Evolutionary conservation across 345 rosid species (phyloP).

Genomic region (Camelina hispida): DNA sequence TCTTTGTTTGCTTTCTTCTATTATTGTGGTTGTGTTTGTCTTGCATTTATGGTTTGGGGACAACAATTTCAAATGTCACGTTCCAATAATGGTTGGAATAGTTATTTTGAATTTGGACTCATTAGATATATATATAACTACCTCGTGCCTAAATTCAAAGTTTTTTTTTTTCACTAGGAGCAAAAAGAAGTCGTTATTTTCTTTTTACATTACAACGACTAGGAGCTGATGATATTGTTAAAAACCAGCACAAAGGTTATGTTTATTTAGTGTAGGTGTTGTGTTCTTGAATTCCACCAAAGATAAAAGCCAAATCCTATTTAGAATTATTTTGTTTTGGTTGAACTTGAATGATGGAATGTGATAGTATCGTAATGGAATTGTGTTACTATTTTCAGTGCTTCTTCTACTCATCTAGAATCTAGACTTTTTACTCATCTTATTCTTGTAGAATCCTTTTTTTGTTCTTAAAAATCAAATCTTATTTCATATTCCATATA

Average conservation of each 20-base stretch:
- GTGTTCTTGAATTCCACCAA: too few relatives aligned
- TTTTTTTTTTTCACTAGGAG: too few relatives aligned
- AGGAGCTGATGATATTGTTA: too few relatives aligned
- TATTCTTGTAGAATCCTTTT: neutral
- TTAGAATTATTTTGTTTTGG: too few relatives aligned
- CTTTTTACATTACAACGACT: neutral
- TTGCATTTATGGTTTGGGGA: constrained; percentile 7
- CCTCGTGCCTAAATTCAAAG: constrained; percentile 1
- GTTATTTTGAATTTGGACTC: neutral
- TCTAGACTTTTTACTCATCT: neutral
- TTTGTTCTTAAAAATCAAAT: neutral
- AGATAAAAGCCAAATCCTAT: too few relatives aligned
- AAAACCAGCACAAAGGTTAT: too few relatives aligned
- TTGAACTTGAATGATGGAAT: too few relatives aligned
- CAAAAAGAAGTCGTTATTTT: neutral
- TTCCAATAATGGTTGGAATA: neutral
- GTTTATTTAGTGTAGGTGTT: too few relatives aligned
- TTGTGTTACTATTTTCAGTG: neutral
- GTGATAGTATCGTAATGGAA: too few relatives aligned
- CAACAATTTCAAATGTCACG: neutral
- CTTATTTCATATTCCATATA: neutral
- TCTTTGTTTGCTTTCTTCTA: neutral
- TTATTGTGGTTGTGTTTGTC: neutral
- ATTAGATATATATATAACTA: neutral
- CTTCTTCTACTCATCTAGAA: neutral